Percentiles rank a stretch among this genome's conserved stretches.
Conservation (phyloP, 345 rosid genomes). For the Salix koriyanagi region DNA sequence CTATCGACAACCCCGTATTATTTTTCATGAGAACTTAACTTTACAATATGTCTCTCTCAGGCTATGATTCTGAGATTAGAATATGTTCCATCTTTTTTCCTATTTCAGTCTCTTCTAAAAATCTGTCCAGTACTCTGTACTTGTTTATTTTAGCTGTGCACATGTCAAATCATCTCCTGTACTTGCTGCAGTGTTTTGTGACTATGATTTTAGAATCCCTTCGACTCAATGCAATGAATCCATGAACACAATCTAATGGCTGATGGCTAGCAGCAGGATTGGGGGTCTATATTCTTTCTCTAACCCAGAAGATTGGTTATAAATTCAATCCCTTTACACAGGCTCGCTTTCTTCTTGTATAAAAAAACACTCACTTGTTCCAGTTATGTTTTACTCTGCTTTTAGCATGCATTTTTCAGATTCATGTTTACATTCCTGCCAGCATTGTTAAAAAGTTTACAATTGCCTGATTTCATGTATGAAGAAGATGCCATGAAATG, state of each 20-base stretch:
- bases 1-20: too few species aligned
- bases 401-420: neutral
- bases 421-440: neutral
- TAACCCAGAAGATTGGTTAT: neutral
- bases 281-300: neutral
- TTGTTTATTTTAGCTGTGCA: neutral
- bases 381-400: neutral
- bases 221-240: neutral
- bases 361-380: neutral
- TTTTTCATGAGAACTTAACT: too few species aligned
- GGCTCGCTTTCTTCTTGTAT: neutral
- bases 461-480: too few species aligned
- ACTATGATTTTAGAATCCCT: neutral
- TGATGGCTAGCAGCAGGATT: too few species aligned
- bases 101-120: neutral
- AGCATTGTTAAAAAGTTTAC: too few species aligned
- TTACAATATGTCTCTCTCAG: too few species aligned
- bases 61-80: neutral
- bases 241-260: neutral
- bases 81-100: neutral
- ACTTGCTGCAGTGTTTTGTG: neutral
- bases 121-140: neutral
- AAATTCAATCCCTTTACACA: neutral
- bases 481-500: too few species aligned
- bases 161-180: neutral